phyloP scores from a whole-genome alignment of 495 filamentous ascomycete species.

The Penicillium coprophilum region DNA sequence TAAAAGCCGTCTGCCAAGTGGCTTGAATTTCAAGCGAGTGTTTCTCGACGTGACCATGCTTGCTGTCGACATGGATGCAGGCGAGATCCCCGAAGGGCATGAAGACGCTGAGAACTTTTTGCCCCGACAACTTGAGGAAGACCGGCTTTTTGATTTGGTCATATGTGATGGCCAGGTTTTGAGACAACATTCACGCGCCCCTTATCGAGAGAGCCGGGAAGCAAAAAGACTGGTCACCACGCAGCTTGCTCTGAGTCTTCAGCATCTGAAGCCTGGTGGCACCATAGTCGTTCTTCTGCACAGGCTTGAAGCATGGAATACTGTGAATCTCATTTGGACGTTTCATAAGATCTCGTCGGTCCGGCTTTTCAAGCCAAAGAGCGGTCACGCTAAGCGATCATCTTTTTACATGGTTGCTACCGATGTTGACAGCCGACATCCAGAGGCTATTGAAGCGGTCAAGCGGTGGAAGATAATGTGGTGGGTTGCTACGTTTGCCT shows the following conservation, averaged over 20 bases:
- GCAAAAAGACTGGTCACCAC: slow-evolving; percentile 36
- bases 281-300: slow-evolving; percentile 53
- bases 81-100: slow-evolving; percentile 41
- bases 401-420: slow-evolving; percentile 59
- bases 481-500: not conserved
- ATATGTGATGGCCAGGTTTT: slow-evolving; percentile 60
- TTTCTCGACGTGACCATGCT: slow-evolving; percentile 57
- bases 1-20: slow-evolving; percentile 18
- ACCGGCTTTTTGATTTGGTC: slow-evolving; percentile 49
- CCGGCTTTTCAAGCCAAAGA: slow-evolving; percentile 48
- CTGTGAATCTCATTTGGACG: slow-evolving; percentile 37
- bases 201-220: slow-evolving; percentile 45
- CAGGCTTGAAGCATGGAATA: slow-evolving; percentile 45
- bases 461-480: not conserved
- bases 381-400: slow-evolving; percentile 41
- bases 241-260: slow-evolving; percentile 51
- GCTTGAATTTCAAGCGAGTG: slow-evolving; percentile 24
- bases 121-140: slow-evolving; percentile 13
- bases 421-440: slow-evolving; percentile 35
- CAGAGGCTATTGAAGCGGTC: slow-evolving; percentile 39
- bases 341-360: slow-evolving; percentile 49
- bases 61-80: slow-evolving; percentile 48
- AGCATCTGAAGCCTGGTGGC: slow-evolving; percentile 45
- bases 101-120: slow-evolving; percentile 45
- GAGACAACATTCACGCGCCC: slow-evolving; percentile 42